Percentiles rank a stretch among this genome's conserved stretches.
phyloP scores from a whole-genome alignment of 2,329 filamentous ascomycete genomes.

The Scortechinia acanthostroma region DNA sequence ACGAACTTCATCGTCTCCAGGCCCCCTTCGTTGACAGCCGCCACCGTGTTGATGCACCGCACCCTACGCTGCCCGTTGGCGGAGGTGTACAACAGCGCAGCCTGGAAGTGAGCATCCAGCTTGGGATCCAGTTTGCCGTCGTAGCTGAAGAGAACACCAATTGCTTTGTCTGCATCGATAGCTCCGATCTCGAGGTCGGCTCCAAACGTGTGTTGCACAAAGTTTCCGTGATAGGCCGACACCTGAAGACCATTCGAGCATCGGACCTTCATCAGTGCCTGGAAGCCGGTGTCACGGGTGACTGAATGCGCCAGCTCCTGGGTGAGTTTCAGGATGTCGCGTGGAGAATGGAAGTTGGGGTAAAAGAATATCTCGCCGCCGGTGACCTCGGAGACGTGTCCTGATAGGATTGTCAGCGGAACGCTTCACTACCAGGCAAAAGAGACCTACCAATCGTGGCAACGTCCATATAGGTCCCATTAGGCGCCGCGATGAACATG shows the following conservation, averaged over 20 bases:
- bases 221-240: conserved; percentile 89
- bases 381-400: conserved; percentile 79
- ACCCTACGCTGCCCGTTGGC: conserved; percentile 83
- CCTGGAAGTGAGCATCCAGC: conserved; percentile 95
- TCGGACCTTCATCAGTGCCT: conserved; percentile 94
- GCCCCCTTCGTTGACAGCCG: conserved; percentile 79
- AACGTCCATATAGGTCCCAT: conserved; percentile 85
- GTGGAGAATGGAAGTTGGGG: conserved; percentile 84
- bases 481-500: conserved; percentile 88
- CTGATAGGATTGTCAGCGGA: conserved; percentile 26
- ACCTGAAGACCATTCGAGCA: conserved; percentile 96
- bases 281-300: conserved; percentile 85
- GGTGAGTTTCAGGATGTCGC: conserved; percentile 77
- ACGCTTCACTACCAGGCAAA: not conserved
- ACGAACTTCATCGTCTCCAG: conserved; percentile 85
- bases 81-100: conserved; percentile 87
- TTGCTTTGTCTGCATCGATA: conserved; percentile 86
- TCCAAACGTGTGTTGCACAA: conserved; percentile 88
- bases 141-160: conserved; percentile 86
- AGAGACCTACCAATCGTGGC: conserved; percentile 70
- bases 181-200: conserved; percentile 90
- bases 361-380: conserved; percentile 96
- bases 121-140: conserved; percentile 97
- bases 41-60: conserved; percentile 86
- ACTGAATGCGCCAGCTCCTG: conserved; percentile 81